A percentile compares a stretch with the other conserved stretches of the same genome.
These are phyloP conservation scores for Paracoccidioides brasiliensis DNA, from an alignment of 2,329 filamentous ascomycete species.

Conservation along the genomic window DNA sequence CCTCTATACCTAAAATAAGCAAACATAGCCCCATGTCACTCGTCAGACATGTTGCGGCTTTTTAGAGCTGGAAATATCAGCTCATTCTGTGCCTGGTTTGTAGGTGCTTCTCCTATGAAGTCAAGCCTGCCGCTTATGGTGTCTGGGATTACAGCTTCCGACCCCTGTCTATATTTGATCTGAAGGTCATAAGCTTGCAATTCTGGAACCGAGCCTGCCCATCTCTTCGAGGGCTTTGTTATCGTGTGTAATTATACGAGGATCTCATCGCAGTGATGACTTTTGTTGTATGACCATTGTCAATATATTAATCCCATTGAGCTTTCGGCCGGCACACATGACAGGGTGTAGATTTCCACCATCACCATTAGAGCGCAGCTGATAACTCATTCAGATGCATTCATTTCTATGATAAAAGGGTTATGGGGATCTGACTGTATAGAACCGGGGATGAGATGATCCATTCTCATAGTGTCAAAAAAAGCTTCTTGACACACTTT, in stretches of 20 bases:
- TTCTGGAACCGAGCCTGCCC: background rate
- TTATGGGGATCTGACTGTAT: background rate
- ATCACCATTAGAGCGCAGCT: background rate
- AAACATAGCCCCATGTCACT: background rate
- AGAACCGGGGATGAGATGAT: background rate
- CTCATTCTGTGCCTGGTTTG: background rate
- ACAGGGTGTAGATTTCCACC: background rate
- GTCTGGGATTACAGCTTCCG: background rate
- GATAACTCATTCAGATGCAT: constrained; percentile 1
- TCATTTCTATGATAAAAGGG: background rate
- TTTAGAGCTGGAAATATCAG: background rate
- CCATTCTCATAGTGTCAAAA: background rate
- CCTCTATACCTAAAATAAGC: background rate
- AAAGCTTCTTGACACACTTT: background rate
- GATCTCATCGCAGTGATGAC: constrained; percentile 3
- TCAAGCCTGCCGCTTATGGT: background rate
- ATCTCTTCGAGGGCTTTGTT: background rate
- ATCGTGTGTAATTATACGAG: background rate
- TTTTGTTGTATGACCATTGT: constrained; percentile 2
- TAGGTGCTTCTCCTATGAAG: background rate
- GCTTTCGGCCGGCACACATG: background rate
- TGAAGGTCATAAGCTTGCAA: background rate
- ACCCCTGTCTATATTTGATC: background rate
- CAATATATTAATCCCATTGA: constrained; percentile 2
- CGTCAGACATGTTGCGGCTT: background rate